A percentile compares a stretch with the other conserved stretches of the same genome.
These are phyloP conservation scores for Kwoniella sp. DNA, from an alignment of 768 basidiomycete species.

Conservation along the genomic window DNA sequence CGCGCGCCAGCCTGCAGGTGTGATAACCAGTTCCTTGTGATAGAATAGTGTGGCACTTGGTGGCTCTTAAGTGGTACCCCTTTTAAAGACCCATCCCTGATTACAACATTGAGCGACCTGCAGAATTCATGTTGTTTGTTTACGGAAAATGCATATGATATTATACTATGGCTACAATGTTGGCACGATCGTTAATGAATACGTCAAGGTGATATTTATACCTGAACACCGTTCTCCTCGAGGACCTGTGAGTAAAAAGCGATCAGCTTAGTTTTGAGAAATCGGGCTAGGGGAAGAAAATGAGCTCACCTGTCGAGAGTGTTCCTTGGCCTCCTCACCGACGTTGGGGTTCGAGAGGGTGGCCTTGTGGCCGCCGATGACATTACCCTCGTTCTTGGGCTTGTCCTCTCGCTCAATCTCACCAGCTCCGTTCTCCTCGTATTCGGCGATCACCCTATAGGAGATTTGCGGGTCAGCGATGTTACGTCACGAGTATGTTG, in stretches of 20 bases:
- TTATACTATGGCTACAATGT: slow-evolving; percentile 14
- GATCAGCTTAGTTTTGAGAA: neutral
- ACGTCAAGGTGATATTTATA: slow-evolving; percentile 3
- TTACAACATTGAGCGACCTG: too few species aligned
- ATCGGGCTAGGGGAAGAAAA: neutral
- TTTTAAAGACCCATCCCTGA: neutral
- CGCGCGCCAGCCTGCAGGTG: neutral
- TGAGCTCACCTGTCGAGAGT: slow-evolving; percentile 30
- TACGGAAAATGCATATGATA: slow-evolving; percentile 13
- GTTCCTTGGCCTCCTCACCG: slow-evolving; percentile 51
- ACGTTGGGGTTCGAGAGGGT: slow-evolving; percentile 51
- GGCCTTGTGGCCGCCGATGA: slow-evolving; percentile 56
- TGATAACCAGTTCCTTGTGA: too few species aligned
- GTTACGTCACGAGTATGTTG: neutral
- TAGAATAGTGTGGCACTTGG: neutral
- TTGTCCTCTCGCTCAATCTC: slow-evolving; percentile 21
- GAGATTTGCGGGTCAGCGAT: neutral
- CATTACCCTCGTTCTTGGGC: slow-evolving; percentile 50
- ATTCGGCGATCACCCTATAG: slow-evolving; percentile 24
- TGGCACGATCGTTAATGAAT: neutral
- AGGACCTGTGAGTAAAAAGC: slow-evolving; percentile 24
- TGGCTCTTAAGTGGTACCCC: too few species aligned
- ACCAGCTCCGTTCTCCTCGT: slow-evolving; percentile 20
- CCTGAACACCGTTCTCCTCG: slow-evolving; percentile 41
- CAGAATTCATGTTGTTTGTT: neutral